Percentiles rank a stretch among this genome's conserved stretches.
Conservation (phyloP, 768 basidiomycete species). For the Lentinula lateritia region DNA sequence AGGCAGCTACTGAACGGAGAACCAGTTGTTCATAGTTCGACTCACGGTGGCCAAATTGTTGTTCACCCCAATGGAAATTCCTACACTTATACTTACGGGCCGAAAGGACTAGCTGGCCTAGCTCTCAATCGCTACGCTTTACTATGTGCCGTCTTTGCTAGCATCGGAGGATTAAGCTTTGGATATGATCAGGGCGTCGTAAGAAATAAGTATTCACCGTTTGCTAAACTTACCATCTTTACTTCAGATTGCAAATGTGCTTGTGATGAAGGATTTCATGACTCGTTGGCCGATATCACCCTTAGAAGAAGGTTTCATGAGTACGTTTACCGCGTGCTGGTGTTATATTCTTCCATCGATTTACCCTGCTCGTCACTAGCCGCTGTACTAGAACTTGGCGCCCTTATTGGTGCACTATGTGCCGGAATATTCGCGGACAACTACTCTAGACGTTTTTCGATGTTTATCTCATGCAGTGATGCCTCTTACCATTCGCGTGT, state of each 20-base stretch:
- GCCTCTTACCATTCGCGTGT: not conserved
- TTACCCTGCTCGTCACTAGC: conserved; percentile 33
- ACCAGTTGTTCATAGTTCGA: not conserved
- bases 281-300: conserved; percentile 65
- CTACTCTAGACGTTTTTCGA: conserved; percentile 62
- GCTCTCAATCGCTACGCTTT: conserved; percentile 59
- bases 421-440: conserved; percentile 67
- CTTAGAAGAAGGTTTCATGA: conserved; percentile 73
- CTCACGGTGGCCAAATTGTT: conserved; percentile 16
- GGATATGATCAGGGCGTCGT: conserved; percentile 9
- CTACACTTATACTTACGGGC: conserved; percentile 72
- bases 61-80: conserved; percentile 28
- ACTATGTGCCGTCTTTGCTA: conserved; percentile 68
- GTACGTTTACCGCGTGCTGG: conserved; percentile 32
- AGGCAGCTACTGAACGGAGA: not conserved
- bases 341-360: not conserved
- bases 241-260: conserved; percentile 66
- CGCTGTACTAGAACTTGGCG: conserved; percentile 73
- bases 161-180: conserved; percentile 40
- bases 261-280: conserved; percentile 76
- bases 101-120: conserved; percentile 60
- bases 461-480: conserved; percentile 65
- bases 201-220: conserved; percentile 16
- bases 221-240: not conserved
- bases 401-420: conserved; percentile 65